phyloP scores from a whole-genome alignment of 2,329 filamentous ascomycete genomes.

The Herpotrichia juniperi region DNA sequence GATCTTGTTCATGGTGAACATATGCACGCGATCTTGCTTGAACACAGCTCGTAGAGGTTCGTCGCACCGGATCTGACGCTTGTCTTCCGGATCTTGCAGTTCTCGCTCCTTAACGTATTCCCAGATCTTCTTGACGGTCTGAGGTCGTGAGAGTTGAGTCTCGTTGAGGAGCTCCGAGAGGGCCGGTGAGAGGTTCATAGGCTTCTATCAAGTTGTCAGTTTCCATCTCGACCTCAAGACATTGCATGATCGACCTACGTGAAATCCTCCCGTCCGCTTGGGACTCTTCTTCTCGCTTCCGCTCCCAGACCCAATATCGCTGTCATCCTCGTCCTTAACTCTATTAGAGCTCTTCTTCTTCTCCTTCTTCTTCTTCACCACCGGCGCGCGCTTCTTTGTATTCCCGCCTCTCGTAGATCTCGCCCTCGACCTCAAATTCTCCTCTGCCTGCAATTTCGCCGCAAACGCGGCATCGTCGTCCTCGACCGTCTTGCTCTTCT shows the following conservation, averaged over 20 bases:
- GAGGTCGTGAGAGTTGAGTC: slow-evolving; percentile 83
- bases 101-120: slow-evolving; percentile 87
- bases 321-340: slow-evolving; percentile 79
- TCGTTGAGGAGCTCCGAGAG: slow-evolving; percentile 75
- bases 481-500: slow-evolving; percentile 69
- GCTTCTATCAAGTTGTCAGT: slow-evolving; percentile 61
- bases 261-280: slow-evolving; percentile 86
- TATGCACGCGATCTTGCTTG: slow-evolving; percentile 88
- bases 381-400: slow-evolving; percentile 59
- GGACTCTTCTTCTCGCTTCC: slow-evolving; percentile 68
- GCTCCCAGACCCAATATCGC: slow-evolving; percentile 70
- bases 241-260: slow-evolving; percentile 58
- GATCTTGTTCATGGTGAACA: slow-evolving; percentile 99
- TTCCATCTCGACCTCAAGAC: slow-evolving; percentile 14
- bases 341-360: slow-evolving; percentile 78
- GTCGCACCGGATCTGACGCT: slow-evolving; percentile 91
- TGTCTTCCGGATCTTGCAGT: slow-evolving; percentile 89
- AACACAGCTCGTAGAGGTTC: slow-evolving; percentile 91
- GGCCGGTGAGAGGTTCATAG: slow-evolving; percentile 73
- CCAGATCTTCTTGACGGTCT: slow-evolving; percentile 97
- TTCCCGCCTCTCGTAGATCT: slow-evolving; percentile 78
- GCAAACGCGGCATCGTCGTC: slow-evolving; percentile 89
- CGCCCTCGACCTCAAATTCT: slow-evolving; percentile 71
- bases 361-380: slow-evolving; percentile 70
- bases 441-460: slow-evolving; percentile 87